Evolutionary conservation across 2,329 filamentous ascomycete species (phyloP), one percentile per base, ranked within the genome.

Genomic region (Gremmenia infestans): DNA sequence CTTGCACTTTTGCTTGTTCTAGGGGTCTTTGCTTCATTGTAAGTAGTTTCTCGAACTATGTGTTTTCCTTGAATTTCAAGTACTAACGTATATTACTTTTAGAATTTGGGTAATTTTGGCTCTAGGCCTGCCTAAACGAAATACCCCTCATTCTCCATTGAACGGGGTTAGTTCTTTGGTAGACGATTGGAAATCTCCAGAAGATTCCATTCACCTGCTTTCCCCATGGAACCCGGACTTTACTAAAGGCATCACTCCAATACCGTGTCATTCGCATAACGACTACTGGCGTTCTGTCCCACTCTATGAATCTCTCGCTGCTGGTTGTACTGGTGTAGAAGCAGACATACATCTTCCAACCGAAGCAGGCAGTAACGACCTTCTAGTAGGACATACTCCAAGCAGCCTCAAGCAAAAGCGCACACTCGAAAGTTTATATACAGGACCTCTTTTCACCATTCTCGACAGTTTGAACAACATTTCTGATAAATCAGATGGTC

Each of bases 221-320:
- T 75, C 56, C 73, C 77, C 1, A 72, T 40, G 37, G 37, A 40
- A 7, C 3, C 1, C 76, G 1, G 74, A 79, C 52, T 78, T 81
- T 54, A 75, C 78, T 7, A 72, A 73, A 9, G 76, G 78, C 47
- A 71, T 81, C 12, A 66, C 72, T 9, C 81, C 82, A 1, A 75
- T 83, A n/a, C 71, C 73, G 4, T 84, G 82, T 59, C 84, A 87
- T 67, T 85, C 81, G 1, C 84, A 88, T 67, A 87, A 88, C 62
- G 85, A 88, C 68, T 88, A 88, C 68, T 85, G 80, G 81, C 79
- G 82, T 46, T 73, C 73, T 17, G 72, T 78, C 0, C 84, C 85
- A 0, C 73, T 89, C 2, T 83, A 79, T 61, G 81, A 82, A 11
- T 85, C 85, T 22, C 67, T 85, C 2, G 67, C 72, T 4, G 77